Conservation (phyloP, 2,329 filamentous ascomycete genomes). For the Clonostachys rhizophaga region DNA sequence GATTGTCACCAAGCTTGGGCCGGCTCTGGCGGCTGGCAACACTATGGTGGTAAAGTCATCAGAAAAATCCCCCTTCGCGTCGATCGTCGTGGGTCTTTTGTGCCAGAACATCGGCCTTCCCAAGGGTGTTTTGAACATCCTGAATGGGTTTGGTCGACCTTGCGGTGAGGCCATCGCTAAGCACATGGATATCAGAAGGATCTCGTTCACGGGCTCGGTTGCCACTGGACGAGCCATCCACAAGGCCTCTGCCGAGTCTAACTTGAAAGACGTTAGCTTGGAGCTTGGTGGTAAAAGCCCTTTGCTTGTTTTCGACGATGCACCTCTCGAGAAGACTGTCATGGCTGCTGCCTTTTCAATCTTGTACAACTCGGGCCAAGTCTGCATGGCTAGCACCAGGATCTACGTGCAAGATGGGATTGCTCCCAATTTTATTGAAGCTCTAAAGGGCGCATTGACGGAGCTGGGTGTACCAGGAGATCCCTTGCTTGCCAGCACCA, state of each 20-base stretch:
- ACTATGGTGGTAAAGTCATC: conserved; percentile 46
- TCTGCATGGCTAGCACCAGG: conserved; percentile 52
- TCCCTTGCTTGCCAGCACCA: conserved; percentile 19
- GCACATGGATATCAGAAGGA: conserved; percentile 65
- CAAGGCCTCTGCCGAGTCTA: conserved; percentile 60
- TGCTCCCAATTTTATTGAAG: conserved; percentile 49
- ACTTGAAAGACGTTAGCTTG: conserved; percentile 58
- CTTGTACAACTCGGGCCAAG: conserved; percentile 47
- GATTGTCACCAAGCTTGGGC: conserved; percentile 26
- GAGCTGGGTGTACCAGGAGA: conserved; percentile 31
- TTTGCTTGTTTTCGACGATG: conserved; percentile 58
- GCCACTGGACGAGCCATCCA: conserved; percentile 67
- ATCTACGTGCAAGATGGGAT: conserved; percentile 48
- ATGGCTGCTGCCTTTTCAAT: conserved; percentile 38
- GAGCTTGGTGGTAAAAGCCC: conserved; percentile 64
- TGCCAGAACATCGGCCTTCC: conserved; percentile 71
- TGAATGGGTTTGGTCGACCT: conserved; percentile 61
- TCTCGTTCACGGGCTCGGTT: conserved; percentile 72
- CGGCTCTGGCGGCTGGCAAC: conserved; percentile 41
- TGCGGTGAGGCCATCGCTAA: conserved; percentile 61
- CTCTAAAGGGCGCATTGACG: conserved; percentile 43
- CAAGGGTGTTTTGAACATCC: conserved; percentile 66
- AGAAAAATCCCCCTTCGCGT: conserved; percentile 47
- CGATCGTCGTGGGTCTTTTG: conserved; percentile 42
- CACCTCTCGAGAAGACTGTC: conserved; percentile 58